A percentile compares a stretch with the other conserved stretches of the same genome.
phyloP scores from a whole-genome alignment of 768 basidiomycete genomes.

The Amanita subjunquillea region DNA sequence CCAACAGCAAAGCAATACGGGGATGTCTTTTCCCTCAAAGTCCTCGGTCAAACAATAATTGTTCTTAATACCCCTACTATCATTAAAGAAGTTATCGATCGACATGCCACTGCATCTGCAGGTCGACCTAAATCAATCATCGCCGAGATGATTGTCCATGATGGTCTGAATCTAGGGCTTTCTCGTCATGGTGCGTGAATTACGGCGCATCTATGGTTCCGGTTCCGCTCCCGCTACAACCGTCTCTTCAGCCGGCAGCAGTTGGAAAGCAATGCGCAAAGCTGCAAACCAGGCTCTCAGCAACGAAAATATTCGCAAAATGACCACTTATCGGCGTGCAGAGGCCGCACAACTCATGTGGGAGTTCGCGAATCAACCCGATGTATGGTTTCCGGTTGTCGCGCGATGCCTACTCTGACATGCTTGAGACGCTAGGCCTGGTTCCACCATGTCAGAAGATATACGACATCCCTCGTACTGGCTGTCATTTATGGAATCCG shows the following conservation, averaged over 20 bases:
- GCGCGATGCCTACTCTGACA: not conserved
- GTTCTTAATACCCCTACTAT: slow-evolving; percentile 13
- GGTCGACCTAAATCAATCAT: slow-evolving; percentile 13
- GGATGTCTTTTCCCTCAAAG: slow-evolving; percentile 12
- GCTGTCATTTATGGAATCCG: slow-evolving; percentile 19
- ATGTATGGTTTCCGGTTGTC: slow-evolving; percentile 8
- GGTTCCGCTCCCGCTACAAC: not conserved
- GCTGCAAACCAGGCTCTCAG: slow-evolving; percentile 9
- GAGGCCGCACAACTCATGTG: slow-evolving; percentile 12
- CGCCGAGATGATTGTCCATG: slow-evolving; percentile 10
- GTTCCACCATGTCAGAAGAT: slow-evolving; percentile 19
- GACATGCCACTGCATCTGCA: slow-evolving; percentile 9
- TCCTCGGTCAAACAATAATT: slow-evolving; percentile 14
- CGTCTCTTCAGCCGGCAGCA: slow-evolving; percentile 6
- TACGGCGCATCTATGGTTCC: not conserved
- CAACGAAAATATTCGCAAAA: slow-evolving; percentile 9
- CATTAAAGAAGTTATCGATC: slow-evolving; percentile 15
- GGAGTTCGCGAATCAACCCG: slow-evolving; percentile 6
- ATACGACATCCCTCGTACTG: slow-evolving; percentile 19
- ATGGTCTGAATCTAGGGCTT: slow-evolving; percentile 12
- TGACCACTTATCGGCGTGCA: slow-evolving; percentile 12
- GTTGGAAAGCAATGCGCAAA: slow-evolving; percentile 14
- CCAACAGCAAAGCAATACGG: slow-evolving; percentile 11
- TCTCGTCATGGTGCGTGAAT: slow-evolving; percentile 6
- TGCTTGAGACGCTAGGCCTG: slow-evolving; percentile 13